Conservation (phyloP, 1,284 basidiomycete species). For the Polyporus tsugae region DNA sequence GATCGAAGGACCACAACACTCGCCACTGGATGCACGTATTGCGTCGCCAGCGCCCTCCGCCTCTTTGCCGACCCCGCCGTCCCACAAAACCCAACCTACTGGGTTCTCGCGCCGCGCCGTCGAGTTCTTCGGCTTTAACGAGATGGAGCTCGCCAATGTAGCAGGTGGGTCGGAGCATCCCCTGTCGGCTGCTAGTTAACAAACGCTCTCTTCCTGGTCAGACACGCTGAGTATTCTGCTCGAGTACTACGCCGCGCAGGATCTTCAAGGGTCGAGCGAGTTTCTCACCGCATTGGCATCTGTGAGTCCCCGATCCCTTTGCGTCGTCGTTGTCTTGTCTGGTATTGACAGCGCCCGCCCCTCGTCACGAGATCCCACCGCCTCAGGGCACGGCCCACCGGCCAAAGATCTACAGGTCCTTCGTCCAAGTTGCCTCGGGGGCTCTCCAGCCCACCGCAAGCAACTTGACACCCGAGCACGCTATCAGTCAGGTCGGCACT, state of each 20-base stretch:
- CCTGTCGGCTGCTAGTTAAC: conserved; percentile 8
- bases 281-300: conserved; percentile 59
- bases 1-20: conserved; percentile 73
- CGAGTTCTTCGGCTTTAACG: conserved; percentile 69
- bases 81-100: conserved; percentile 75
- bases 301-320: conserved; percentile 49
- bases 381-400: conserved; percentile 42
- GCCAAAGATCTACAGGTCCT: conserved; percentile 38
- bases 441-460: conserved; percentile 19
- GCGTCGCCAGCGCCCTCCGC: conserved; percentile 43
- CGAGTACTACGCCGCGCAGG: conserved; percentile 77
- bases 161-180: conserved; percentile 58
- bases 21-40: conserved; percentile 71
- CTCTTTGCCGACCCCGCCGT: conserved; percentile 59
- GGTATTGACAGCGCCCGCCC: conserved; percentile 8
- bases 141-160: conserved; percentile 62
- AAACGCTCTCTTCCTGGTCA: conserved; percentile 36
- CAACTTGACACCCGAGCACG: conserved; percentile 23
- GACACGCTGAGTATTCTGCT: conserved; percentile 72
- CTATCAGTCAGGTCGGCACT: conserved; percentile 27
- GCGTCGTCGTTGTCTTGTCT: conserved; percentile 12
- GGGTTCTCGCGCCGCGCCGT: conserved; percentile 72
- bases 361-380: conserved; percentile 50
- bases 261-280: conserved; percentile 53
- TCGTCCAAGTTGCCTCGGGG: conserved; percentile 31